phyloP scores from a whole-genome alignment of 768 basidiomycete species.

The Sporobolomyces roseus region DNA sequence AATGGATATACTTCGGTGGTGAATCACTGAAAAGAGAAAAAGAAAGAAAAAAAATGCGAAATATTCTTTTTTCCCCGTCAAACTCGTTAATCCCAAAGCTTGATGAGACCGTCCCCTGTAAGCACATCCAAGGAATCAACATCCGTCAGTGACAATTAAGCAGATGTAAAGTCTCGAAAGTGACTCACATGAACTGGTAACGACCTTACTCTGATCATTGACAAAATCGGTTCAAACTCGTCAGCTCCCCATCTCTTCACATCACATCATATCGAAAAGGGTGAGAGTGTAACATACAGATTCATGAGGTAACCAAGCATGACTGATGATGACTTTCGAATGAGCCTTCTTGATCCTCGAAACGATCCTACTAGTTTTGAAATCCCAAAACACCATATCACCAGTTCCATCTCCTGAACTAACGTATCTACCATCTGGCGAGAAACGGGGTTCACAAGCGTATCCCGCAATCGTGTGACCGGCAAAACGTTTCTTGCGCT shows the following conservation, averaged over 20 bases:
- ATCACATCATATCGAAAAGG: neutral
- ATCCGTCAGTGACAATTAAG: neutral
- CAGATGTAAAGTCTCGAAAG: neutral
- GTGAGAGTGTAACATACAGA: conserved; percentile 57
- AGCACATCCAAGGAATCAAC: neutral
- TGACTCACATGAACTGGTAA: conserved; percentile 80
- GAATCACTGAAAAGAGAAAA: too few relatives aligned
- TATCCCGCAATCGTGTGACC: conserved; percentile 97
- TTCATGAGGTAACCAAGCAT: conserved; percentile 97
- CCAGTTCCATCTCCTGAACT: conserved; percentile 93
- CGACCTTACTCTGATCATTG: conserved; percentile 78
- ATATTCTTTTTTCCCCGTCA: neutral
- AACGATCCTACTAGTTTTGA: conserved; percentile 82
- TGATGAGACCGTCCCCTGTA: conserved; percentile 80
- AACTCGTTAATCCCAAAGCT: conserved; percentile 66
- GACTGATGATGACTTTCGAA: conserved; percentile 92
- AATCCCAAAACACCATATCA: conserved; percentile 98
- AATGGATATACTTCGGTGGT: too few relatives aligned
- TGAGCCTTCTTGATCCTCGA: conserved; percentile 74
- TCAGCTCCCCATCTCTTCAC: neutral
- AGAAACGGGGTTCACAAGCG: conserved; percentile 94
- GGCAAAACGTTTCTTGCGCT: conserved; percentile 92
- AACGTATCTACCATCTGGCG: conserved; percentile 97
- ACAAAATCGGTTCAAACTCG: conserved; percentile 39
- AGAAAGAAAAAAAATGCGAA: too few relatives aligned